phyloP scores from a whole-genome alignment of 441 rosid species.

The Arabidopsis lyrata region DNA sequence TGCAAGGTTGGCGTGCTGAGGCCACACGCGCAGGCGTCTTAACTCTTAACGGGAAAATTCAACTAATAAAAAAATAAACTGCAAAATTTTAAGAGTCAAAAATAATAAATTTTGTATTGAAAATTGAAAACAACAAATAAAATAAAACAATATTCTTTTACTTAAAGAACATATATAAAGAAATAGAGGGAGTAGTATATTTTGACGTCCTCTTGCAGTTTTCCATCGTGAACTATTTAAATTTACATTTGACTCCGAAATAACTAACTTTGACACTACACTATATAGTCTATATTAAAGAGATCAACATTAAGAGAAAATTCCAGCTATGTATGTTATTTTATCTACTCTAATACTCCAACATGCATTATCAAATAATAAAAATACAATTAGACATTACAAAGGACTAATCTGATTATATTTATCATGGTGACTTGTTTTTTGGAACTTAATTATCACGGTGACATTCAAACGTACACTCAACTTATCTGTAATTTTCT shows the following conservation, averaged over 20 bases:
- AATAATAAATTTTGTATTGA: too few relatives aligned
- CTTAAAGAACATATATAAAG: too few relatives aligned
- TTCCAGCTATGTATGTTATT: background rate
- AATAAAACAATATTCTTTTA: too few relatives aligned
- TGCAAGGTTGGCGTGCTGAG: background rate
- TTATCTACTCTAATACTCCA: constrained; percentile 1
- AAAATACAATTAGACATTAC: background rate
- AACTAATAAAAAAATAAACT: too few relatives aligned
- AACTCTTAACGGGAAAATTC: background rate
- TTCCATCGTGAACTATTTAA: background rate
- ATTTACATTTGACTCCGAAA: background rate
- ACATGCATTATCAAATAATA: background rate
- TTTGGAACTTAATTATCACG: background rate
- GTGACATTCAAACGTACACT: background rate
- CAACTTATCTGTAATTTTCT: background rate
- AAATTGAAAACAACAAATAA: too few relatives aligned
- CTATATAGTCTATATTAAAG: background rate
- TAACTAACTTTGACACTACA: background rate
- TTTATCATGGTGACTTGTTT: background rate
- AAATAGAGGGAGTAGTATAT: too few relatives aligned
- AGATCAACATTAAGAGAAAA: background rate
- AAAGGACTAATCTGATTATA: background rate
- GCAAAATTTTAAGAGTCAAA: too few relatives aligned
- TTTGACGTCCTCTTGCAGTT: background rate
- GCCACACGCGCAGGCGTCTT: background rate